Conservation (phyloP, 176 grass and related monocot species). For the Themeda triandra region DNA sequence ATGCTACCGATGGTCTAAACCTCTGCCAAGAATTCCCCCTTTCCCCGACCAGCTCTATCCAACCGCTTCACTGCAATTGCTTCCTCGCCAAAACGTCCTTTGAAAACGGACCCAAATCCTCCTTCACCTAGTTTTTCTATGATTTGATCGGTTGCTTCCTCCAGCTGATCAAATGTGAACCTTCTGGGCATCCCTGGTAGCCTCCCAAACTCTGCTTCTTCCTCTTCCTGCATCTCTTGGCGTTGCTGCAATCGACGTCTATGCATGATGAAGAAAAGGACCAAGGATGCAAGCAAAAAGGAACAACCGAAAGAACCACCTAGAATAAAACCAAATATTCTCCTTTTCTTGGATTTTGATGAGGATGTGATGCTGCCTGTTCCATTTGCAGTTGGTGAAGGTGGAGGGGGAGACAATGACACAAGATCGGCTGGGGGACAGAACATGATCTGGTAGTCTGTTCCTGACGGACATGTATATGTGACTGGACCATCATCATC, state of each 20-base stretch:
- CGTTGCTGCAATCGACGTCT: background rate
- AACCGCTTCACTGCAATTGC: slow-evolving; percentile 22
- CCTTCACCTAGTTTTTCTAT: slow-evolving; percentile 17
- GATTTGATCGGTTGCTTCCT: background rate
- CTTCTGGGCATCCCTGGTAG: background rate
- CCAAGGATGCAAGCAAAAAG: too few relatives aligned
- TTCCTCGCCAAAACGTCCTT: background rate
- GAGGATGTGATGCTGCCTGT: too few relatives aligned
- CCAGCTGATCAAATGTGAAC: slow-evolving; percentile 34
- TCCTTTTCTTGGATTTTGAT: too few relatives aligned
- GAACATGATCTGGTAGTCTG: slow-evolving; percentile 36
- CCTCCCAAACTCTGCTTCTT: background rate
- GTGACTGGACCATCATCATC: background rate
- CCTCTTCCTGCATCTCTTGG: background rate
- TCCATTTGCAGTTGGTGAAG: too few relatives aligned
- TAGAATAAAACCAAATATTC: too few relatives aligned
- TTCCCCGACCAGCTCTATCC: slow-evolving; percentile 20
- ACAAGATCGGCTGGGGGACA: background rate
- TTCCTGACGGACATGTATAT: slow-evolving; percentile 22
- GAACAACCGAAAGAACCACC: too few relatives aligned
- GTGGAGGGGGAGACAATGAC: too few relatives aligned
- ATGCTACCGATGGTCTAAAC: slow-evolving; percentile 43
- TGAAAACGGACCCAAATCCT: slow-evolving; percentile 28
- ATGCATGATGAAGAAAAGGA: background rate
- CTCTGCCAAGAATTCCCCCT: slow-evolving; percentile 41